Evolutionary conservation across 75 land plant species (phyloP).

Genomic region (Chamaecyparis obtusa): DNA sequence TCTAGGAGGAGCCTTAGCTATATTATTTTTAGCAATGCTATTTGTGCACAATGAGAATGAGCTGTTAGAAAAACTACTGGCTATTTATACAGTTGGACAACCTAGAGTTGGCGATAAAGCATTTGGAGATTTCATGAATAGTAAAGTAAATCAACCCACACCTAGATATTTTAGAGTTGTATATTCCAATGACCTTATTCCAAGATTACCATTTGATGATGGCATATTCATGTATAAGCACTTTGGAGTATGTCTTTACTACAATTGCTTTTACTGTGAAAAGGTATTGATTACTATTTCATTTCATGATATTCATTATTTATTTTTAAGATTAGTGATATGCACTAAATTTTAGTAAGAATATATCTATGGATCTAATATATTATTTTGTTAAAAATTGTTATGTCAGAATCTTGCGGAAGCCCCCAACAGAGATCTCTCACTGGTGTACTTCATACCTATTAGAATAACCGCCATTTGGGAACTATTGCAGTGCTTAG

Average conservation of each 20-base stretch:
- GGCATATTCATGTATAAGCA: slow-evolving; percentile 48
- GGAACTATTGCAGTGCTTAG: slow-evolving; percentile 42
- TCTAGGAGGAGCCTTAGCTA: slow-evolving; percentile 29
- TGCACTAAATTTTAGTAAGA: not conserved
- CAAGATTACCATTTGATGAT: slow-evolving; percentile 56
- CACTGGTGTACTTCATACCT: slow-evolving; percentile 13
- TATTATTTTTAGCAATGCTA: slow-evolving; percentile 19
- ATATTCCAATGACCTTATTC: slow-evolving; percentile 52
- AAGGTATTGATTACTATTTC: not conserved
- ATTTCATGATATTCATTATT: not conserved
- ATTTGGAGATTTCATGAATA: slow-evolving; percentile 17
- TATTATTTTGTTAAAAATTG: not conserved
- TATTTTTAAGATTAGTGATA: not conserved
- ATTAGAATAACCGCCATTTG: slow-evolving; percentile 37
- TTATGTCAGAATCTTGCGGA: slow-evolving; percentile 38
- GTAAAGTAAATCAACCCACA: not conserved
- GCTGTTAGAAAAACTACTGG: slow-evolving; percentile 3
- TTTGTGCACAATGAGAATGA: slow-evolving; percentile 4
- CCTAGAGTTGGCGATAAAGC: slow-evolving; percentile 32
- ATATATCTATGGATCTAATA: not conserved
- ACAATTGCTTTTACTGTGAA: slow-evolving; percentile 26
- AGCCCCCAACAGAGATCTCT: slow-evolving; percentile 57
- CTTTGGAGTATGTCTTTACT: slow-evolving; percentile 49
- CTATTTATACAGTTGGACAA: slow-evolving; percentile 28
- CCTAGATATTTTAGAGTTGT: slow-evolving; percentile 49